Evolutionary conservation across 768 basidiomycete genomes (phyloP).

Genomic region (Lactifluus rugatus): DNA sequence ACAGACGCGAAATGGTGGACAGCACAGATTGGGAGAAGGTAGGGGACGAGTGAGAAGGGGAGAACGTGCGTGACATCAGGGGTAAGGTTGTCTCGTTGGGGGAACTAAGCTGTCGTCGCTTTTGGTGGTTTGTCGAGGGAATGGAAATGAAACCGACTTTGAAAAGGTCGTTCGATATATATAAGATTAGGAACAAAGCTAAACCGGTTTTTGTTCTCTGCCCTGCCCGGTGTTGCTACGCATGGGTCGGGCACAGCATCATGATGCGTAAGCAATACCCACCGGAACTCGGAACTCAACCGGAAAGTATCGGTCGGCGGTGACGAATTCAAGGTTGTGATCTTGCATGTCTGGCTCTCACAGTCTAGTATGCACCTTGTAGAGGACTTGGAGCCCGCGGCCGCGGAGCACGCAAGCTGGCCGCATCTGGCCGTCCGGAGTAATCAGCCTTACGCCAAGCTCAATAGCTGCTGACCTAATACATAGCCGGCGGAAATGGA

Average conservation of each 20-base stretch:
- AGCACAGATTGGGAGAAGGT: not conserved
- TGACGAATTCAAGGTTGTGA: no score
- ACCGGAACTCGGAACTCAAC: no score
- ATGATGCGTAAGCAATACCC: not conserved
- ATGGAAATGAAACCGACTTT: not conserved
- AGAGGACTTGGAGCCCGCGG: no score
- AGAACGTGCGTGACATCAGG: not conserved
- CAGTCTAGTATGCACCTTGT: no score
- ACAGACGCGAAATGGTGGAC: conserved; percentile 3
- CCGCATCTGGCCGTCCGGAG: no score
- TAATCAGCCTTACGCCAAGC: no score
- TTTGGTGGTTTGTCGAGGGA: not conserved
- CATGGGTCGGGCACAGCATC: not conserved
- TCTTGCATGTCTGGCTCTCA: no score
- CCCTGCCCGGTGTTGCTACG: not conserved
- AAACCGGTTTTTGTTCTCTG: not conserved
- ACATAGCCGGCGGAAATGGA: no score
- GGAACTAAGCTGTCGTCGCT: not conserved
- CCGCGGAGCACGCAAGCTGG: no score
- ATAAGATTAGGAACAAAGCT: not conserved
- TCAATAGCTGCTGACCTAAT: no score
- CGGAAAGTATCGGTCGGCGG: no score
- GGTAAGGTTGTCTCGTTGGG: not conserved
- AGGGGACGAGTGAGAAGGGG: not conserved
- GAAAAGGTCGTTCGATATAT: not conserved